Conservation (phyloP, 2,329 filamentous ascomycete genomes). For the Coleophoma cylindrospora region DNA sequence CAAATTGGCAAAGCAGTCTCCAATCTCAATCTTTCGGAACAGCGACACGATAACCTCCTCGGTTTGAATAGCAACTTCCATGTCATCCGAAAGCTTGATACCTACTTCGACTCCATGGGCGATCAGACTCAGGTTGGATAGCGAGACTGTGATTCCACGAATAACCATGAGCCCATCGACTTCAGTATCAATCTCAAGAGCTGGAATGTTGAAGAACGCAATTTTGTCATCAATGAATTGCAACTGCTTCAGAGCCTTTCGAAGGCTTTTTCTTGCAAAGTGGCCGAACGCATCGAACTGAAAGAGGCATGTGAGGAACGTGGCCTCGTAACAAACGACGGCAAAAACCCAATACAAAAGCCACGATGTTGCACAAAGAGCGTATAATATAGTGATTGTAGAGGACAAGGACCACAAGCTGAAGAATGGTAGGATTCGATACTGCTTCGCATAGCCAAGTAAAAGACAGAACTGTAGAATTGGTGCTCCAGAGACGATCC, state of each 20-base stretch:
- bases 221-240: slow-evolving; percentile 47
- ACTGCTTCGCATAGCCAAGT: slow-evolving; percentile 25
- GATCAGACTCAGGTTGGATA: slow-evolving; percentile 42
- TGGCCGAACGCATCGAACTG: slow-evolving; percentile 31
- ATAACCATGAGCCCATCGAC: slow-evolving; percentile 47
- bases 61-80: slow-evolving; percentile 45
- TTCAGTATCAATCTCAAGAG: slow-evolving; percentile 48
- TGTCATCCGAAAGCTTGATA: slow-evolving; percentile 44
- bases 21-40: slow-evolving; percentile 44
- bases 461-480: slow-evolving; percentile 28
- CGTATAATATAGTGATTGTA: slow-evolving; percentile 40
- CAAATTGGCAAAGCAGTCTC: slow-evolving; percentile 47
- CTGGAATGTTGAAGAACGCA: slow-evolving; percentile 34
- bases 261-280: slow-evolving; percentile 26
- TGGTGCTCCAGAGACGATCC: slow-evolving; percentile 36
- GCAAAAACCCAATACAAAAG: slow-evolving; percentile 40
- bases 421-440: slow-evolving; percentile 36
- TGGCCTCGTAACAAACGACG: slow-evolving; percentile 33
- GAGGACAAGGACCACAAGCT: slow-evolving; percentile 42
- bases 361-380: slow-evolving; percentile 45
- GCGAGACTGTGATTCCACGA: slow-evolving; percentile 44
- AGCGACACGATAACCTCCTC: slow-evolving; percentile 42
- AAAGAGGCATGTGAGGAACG: slow-evolving; percentile 37
- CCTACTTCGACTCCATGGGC: slow-evolving; percentile 49
- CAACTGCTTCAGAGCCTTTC: slow-evolving; percentile 28